Percentiles rank a stretch among this genome's conserved stretches.
Evolutionary conservation across 148 eudicot species (phyloP).

Genomic region (Rhododendron ferrugineum): DNA sequence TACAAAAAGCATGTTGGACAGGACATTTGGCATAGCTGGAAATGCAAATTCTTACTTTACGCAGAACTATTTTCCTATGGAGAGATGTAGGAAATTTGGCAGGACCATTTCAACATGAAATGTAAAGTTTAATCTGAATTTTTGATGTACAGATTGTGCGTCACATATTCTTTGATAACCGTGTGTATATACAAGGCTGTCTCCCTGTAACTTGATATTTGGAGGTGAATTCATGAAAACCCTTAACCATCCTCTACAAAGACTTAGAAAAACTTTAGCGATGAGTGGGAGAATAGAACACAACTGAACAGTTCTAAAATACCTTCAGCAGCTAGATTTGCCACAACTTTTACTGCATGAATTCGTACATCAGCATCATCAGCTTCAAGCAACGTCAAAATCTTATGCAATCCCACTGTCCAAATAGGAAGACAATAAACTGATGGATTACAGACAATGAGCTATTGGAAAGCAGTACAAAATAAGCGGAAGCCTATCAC

Average conservation of each 20-base stretch:
- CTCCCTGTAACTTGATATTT: not conserved
- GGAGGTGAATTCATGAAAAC: not conserved
- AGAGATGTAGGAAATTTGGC: not conserved
- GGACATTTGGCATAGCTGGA: not conserved
- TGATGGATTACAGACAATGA: not conserved
- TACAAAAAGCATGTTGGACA: not conserved
- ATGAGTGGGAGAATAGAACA: not conserved
- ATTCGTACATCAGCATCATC: slow-evolving; percentile 76
- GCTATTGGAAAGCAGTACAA: not conserved
- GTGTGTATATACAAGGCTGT: not conserved
- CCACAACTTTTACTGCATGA: slow-evolving; percentile 88
- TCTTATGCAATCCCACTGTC: slow-evolving; percentile 86
- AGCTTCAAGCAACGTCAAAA: slow-evolving; percentile 77
- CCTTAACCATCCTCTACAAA: not conserved
- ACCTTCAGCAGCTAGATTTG: slow-evolving; percentile 96
- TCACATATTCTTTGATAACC: not conserved
- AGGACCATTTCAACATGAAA: not conserved
- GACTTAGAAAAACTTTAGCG: not conserved
- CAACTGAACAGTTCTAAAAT: not conserved
- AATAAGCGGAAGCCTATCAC: not conserved
- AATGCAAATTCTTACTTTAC: not conserved
- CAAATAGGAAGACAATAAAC: not conserved
- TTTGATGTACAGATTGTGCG: not conserved
- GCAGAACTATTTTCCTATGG: not conserved
- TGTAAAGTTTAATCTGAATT: not conserved